Evolutionary conservation across 1,284 basidiomycete species (phyloP), one percentile per base, ranked within the genome.

Genomic region (Microbotryum violaceum): DNA sequence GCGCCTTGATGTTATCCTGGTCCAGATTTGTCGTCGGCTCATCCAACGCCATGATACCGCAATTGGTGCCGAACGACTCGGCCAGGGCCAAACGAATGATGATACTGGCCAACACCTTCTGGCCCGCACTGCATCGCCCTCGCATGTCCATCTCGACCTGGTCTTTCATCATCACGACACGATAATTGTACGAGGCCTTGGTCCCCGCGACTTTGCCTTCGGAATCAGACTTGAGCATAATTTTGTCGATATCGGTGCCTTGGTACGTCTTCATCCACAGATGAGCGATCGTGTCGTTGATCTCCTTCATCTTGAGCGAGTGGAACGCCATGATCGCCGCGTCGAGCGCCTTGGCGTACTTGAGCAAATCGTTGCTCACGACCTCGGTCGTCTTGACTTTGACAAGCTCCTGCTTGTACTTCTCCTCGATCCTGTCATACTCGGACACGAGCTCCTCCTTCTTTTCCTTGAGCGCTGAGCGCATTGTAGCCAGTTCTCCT

Each of bases 141-240:
- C 94, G 86, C 94, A 99, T 99, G 75, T 99, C 94, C 86, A 99
- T 93, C 77, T 98, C 94, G 2, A 97, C 92, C 72, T 91, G 87
- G 74, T 97, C 93, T 78, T 97, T 98, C 64, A 88, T 89, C 94
- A 98, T 98, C 67, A 96, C 92, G 55, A 96, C 89, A 62, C 96
- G 82, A 77, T 99, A 99, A 76, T 98, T 98, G 81, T 99, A 98
- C n/a, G 91, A 89, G 69, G 89, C 82, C 72, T 91, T 89, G 25
- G 88, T 83, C 25, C 67, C 87, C 21, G 75, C 75, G 18, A 66
- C 84, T 27, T 75, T 71, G 50, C 90, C 89, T 75, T 98, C 96
- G 60, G 86, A 85, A 72, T 97, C 96, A 33, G 93, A 96, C 60
- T 86, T 84, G 73, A 99, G 96, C 74, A 88, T 87, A 71, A 99